phyloP scores from a whole-genome alignment of 1,284 basidiomycete genomes.

The Rhizopogon parksii region DNA sequence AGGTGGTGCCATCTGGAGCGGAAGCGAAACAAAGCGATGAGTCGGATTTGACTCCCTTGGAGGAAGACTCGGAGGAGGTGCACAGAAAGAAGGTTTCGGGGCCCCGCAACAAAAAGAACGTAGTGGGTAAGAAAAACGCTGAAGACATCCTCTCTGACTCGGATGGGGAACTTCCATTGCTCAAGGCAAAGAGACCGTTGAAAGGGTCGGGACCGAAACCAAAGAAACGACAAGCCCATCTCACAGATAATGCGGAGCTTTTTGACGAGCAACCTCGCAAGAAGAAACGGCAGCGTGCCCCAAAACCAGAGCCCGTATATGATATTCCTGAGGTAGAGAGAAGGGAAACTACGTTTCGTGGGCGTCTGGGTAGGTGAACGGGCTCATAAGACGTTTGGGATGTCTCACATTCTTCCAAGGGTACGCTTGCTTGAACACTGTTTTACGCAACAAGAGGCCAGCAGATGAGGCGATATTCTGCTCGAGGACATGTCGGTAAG shows the following conservation, averaged over 20 bases:
- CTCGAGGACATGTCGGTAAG: constrained; percentile 59
- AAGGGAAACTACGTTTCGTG: constrained; percentile 64
- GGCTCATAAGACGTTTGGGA: neutral
- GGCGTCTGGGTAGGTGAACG: constrained; percentile 47
- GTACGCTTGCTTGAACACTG: constrained; percentile 82
- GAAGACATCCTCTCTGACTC: neutral
- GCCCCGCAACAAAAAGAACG: neutral
- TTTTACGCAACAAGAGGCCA: constrained; percentile 67
- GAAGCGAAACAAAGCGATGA: neutral
- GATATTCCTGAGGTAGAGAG: constrained; percentile 63
- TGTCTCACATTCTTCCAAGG: constrained; percentile 26
- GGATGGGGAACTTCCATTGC: neutral
- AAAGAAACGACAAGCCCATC: constrained; percentile 9
- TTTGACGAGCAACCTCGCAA: constrained; percentile 23
- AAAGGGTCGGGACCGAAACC: neutral
- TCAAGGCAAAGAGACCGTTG: neutral
- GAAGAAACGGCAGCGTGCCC: constrained; percentile 37
- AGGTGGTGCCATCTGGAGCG: neutral
- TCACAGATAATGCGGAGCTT: constrained; percentile 4
- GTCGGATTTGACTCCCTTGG: constrained; percentile 14
- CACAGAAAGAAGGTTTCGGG: neutral
- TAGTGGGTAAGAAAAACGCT: too few species aligned
- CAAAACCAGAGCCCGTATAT: constrained; percentile 54
- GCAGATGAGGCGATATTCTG: constrained; percentile 62
- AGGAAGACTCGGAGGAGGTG: constrained; percentile 8